A percentile compares a stretch with the other conserved stretches of the same genome.
These are phyloP conservation scores for Colletotrichum sojae DNA, from an alignment of 2,329 filamentous ascomycete species.

Conservation along the genomic window DNA sequence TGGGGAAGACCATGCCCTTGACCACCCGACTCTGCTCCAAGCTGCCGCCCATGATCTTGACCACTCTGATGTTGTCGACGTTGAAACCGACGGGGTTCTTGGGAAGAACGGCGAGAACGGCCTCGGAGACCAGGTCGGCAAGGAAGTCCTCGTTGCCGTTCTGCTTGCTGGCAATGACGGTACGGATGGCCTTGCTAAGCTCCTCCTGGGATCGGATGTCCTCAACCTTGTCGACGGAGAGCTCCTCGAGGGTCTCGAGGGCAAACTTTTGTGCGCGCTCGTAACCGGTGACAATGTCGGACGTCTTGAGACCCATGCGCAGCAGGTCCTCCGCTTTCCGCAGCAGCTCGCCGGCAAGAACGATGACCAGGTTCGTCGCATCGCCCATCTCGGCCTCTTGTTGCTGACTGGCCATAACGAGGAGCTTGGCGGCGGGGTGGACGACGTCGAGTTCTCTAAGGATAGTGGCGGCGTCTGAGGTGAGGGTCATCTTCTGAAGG, in stretches of 20 bases:
- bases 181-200: constrained; percentile 94
- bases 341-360: constrained; percentile 93
- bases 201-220: constrained; percentile 86
- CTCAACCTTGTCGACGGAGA: constrained; percentile 91
- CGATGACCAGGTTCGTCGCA: constrained; percentile 96
- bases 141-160: constrained; percentile 92
- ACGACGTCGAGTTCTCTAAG: constrained; percentile 97
- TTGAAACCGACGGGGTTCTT: constrained; percentile 98
- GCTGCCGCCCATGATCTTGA: constrained; percentile 99
- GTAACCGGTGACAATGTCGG: constrained; percentile 95
- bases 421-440: constrained; percentile 95
- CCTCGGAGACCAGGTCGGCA: constrained; percentile 88
- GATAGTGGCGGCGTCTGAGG: constrained; percentile 97
- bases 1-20: constrained; percentile 98
- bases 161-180: constrained; percentile 97
- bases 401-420: constrained; percentile 99
- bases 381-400: constrained; percentile 99
- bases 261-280: constrained; percentile 94
- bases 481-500: constrained; percentile 99
- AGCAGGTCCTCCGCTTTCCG: constrained; percentile 98
- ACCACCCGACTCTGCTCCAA: constrained; percentile 95
- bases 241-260: constrained; percentile 86
- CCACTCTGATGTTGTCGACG: constrained; percentile 97
- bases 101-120: constrained; percentile 87
- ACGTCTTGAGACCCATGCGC: constrained; percentile 97